Evolutionary conservation across 2,329 filamentous ascomycete species (phyloP).

Genomic region (Dichotomopilus funicola): DNA sequence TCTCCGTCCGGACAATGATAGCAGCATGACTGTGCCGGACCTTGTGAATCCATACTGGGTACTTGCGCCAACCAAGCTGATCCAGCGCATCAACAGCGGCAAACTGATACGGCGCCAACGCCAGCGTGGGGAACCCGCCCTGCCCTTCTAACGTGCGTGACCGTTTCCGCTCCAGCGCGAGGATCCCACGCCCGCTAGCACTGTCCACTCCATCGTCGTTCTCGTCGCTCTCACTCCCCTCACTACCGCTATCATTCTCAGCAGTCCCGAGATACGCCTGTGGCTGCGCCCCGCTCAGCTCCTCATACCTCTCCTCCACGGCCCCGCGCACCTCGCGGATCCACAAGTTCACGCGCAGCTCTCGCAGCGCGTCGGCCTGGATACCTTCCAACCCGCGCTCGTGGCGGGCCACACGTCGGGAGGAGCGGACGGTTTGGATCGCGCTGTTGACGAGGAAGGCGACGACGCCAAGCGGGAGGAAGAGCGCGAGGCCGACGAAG

Average conservation of each 20-base stretch:
- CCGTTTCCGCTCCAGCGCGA: constrained; percentile 36
- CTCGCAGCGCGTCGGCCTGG: constrained; percentile 58
- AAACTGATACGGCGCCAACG: constrained; percentile 74
- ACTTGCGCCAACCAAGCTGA: constrained; percentile 56
- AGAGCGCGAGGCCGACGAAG: constrained; percentile 56
- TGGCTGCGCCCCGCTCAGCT: constrained; percentile 59
- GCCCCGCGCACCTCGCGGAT: constrained; percentile 68
- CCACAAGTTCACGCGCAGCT: constrained; percentile 52
- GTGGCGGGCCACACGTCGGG: constrained; percentile 68
- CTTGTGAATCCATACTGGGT: constrained; percentile 68
- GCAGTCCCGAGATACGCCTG: constrained; percentile 61
- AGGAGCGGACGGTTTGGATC: constrained; percentile 69
- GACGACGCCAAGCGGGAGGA: constrained; percentile 66
- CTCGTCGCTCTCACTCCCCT: constrained; percentile 16
- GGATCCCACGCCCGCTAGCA: constrained; percentile 34
- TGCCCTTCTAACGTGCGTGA: constrained; percentile 27
- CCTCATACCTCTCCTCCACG: constrained; percentile 72
- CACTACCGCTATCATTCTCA: not conserved
- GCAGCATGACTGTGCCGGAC: constrained; percentile 79
- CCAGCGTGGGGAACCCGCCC: constrained; percentile 61
- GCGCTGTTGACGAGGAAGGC: constrained; percentile 69
- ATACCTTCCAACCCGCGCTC: constrained; percentile 64
- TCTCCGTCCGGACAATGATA: constrained; percentile 72
- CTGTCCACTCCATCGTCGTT: constrained; percentile 27
- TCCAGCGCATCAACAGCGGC: constrained; percentile 76